Base-by-base conservation (phyloP, 1,284 basidiomycete genomes). In the Tilletia caries region DNA sequence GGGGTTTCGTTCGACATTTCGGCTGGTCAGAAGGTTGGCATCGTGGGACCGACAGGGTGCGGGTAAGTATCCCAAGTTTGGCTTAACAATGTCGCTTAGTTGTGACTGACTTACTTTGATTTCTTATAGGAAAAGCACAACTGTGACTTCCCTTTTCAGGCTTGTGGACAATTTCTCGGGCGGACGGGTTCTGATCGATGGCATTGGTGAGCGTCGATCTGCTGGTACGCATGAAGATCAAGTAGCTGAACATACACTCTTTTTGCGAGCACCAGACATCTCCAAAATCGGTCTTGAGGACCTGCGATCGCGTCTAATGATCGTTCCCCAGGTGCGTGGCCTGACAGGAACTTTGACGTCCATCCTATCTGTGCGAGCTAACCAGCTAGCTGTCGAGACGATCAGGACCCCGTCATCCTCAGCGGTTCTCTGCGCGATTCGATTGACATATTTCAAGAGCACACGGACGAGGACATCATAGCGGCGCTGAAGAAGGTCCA, bases 11-110 rank as follows among this genome's bases (percentile, higher is more conserved):
- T 88, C 74, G 81, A 76, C 4, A 85, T 87, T 46, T 80, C 85
- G 68, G 85, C 90, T 3, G 90, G 91, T 1, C 88, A 91, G 81
- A 91, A 92, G 83, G 88, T 95, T 68, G 95, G 94, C 27, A 90
- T 97, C 70, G 88, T 97, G 3, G 94, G 91, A 6, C 84, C 86
- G 18, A 87, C 86, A 0, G 86, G 86, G 46, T 81, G 78, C 27
- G 84, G 84, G n/a, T n/a, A n/a, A n/a, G n/a, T n/a, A n/a, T n/a
- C n/a, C n/a, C n/a, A n/a, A n/a, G n/a, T n/a, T n/a, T n/a, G n/a
- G n/a, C n/a, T n/a, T n/a, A n/a, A n/a, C n/a, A n/a, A n/a, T n/a
- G n/a, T n/a, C n/a, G n/a, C n/a, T n/a, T n/a, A n/a, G n/a, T n/a
- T n/a, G n/a, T n/a, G n/a, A n/a, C n/a, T n/a, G n/a, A n/a, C n/a